A percentile compares a stretch with the other conserved stretches of the same genome.
Evolutionary conservation across 2,329 filamentous ascomycete genomes (phyloP).

Genomic region (Fusarium ramigenum): DNA sequence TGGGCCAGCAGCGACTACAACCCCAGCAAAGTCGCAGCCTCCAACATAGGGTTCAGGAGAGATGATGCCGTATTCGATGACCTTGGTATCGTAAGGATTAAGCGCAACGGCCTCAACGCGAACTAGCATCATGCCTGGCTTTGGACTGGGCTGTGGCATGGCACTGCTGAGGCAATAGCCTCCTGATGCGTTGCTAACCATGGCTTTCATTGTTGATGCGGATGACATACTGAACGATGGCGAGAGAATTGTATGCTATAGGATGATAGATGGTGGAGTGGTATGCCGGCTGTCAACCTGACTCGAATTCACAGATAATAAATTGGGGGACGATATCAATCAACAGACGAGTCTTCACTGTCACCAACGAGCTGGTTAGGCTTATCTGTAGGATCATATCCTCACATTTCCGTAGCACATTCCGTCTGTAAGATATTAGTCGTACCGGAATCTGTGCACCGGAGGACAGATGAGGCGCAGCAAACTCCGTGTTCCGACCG

Average conservation of each 20-base stretch:
- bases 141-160: not conserved
- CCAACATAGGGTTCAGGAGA: not conserved
- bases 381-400: not conserved
- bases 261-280: too few species aligned
- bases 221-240: not conserved
- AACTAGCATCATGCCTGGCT: not conserved
- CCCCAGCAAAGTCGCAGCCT: not conserved
- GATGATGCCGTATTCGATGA: not conserved
- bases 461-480: not conserved
- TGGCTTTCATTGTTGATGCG: not conserved
- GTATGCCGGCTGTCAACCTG: not conserved
- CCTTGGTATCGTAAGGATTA: not conserved
- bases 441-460: not conserved
- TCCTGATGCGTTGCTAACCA: not conserved
- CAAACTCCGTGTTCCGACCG: not conserved
- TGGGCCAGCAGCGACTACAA: not conserved
- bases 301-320: not conserved
- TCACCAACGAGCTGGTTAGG: rapidly evolving
- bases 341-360: not conserved
- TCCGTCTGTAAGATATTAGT: not conserved
- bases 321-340: not conserved
- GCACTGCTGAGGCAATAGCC: not conserved
- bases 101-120: not conserved
- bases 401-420: rapidly evolving
- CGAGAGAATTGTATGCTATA: too few species aligned